These are phyloP conservation scores for Colletotrichum orchidophilum DNA, from an alignment of 2,329 filamentous ascomycete species.

Conservation along the genomic window DNA sequence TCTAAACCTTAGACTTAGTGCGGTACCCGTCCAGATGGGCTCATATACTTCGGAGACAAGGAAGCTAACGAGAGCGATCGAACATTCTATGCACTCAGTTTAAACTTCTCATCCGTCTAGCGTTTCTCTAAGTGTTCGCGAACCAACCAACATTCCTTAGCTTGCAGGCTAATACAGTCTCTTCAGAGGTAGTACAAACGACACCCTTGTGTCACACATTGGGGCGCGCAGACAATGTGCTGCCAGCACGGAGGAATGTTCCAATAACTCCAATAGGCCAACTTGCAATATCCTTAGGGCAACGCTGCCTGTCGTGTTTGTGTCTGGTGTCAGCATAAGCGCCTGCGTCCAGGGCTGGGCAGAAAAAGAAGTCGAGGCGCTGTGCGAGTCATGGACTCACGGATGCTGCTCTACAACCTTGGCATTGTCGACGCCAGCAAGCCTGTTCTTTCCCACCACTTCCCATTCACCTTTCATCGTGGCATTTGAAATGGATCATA, in stretches of 20 bases:
- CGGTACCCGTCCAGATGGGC: background rate
- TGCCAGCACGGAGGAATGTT: background rate
- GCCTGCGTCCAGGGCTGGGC: background rate
- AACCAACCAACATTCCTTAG: background rate
- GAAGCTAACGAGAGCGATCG: background rate
- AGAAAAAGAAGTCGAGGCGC: background rate
- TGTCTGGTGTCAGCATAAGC: background rate
- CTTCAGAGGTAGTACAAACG: background rate
- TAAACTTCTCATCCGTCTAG: background rate
- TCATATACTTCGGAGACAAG: background rate
- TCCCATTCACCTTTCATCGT: background rate
- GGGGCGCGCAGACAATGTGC: background rate
- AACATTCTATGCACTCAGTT: background rate
- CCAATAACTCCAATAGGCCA: background rate
- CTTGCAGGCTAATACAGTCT: background rate
- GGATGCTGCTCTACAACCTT: background rate
- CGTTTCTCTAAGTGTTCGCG: background rate
- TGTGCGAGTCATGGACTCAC: slow-evolving; percentile 30
- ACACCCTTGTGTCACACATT: background rate
- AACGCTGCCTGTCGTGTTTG: background rate
- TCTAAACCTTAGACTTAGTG: background rate
- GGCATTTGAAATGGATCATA: background rate
- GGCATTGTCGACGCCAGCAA: background rate
- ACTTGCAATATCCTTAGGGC: background rate
- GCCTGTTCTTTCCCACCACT: no score